Evolutionary conservation across 2,329 filamentous ascomycete genomes (phyloP).

Genomic region (Botrytis aclada): DNA sequence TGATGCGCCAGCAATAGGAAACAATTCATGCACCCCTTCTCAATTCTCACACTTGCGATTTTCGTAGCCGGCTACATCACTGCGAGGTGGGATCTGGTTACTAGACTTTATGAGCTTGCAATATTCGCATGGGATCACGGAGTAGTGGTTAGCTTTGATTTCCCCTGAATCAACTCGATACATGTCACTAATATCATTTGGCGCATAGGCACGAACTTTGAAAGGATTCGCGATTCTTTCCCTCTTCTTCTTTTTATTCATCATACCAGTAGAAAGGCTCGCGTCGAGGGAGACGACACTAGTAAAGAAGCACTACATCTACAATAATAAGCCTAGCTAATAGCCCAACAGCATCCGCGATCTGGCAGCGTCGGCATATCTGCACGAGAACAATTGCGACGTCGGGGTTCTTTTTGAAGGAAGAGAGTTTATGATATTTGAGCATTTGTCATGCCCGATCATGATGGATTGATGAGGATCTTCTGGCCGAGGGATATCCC

Average conservation of each 20-base stretch:
- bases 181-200: slow-evolving; percentile 21
- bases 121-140: slow-evolving; percentile 99
- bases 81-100: slow-evolving; percentile 97
- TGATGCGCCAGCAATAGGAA: slow-evolving; percentile 36
- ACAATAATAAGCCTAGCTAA: slow-evolving; percentile 25
- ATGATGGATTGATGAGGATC: slow-evolving; percentile 92
- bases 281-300: slow-evolving; percentile 75
- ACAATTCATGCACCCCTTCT: slow-evolving; percentile 88
- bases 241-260: slow-evolving; percentile 77
- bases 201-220: slow-evolving; percentile 68
- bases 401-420: slow-evolving; percentile 85
- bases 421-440: background rate
- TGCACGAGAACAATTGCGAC: slow-evolving; percentile 89
- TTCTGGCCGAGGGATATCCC: slow-evolving; percentile 94
- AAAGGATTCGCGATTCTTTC: slow-evolving; percentile 84
- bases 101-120: slow-evolving; percentile 91
- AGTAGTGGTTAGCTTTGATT: slow-evolving; percentile 66
- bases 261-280: slow-evolving; percentile 79
- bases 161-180: background rate
- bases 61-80: slow-evolving; percentile 99
- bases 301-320: slow-evolving; percentile 52
- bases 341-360: slow-evolving; percentile 69
- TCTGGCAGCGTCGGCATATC: slow-evolving; percentile 77
- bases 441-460: slow-evolving; percentile 59
- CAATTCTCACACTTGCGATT: slow-evolving; percentile 90